phyloP scores from a whole-genome alignment of 176 grass and related monocot genomes.

The Paspalum notatum region DNA sequence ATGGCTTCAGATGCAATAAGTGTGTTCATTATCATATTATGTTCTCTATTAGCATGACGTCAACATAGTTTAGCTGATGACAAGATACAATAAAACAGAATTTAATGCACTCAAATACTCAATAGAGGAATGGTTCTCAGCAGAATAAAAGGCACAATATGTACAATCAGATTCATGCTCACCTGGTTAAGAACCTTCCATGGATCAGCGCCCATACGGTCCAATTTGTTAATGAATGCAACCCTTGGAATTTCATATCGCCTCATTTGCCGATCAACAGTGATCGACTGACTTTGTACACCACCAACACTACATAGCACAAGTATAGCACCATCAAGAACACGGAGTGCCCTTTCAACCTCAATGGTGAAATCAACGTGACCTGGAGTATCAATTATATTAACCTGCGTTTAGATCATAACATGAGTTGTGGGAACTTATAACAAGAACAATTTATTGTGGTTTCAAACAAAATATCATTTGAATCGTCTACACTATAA shows the following conservation, averaged over 20 bases:
- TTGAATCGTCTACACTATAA: background rate
- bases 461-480: slow-evolving; percentile 19
- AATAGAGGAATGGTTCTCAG: background rate
- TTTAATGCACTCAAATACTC: slow-evolving; percentile 8
- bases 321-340: slow-evolving; percentile 98
- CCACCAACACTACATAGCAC: slow-evolving; percentile 99
- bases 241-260: slow-evolving; percentile 95
- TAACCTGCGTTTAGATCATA: slow-evolving; percentile 70
- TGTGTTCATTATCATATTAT: background rate
- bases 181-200: slow-evolving; percentile 98
- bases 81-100: background rate
- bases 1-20: background rate
- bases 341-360: slow-evolving; percentile 96
- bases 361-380: slow-evolving; percentile 99
- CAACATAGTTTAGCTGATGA: slow-evolving; percentile 12
- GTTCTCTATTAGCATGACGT: background rate
- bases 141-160: slow-evolving; percentile 1
- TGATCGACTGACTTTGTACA: slow-evolving; percentile 98
- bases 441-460: slow-evolving; percentile 31
- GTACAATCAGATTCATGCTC: slow-evolving; percentile 25
- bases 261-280: slow-evolving; percentile 98
- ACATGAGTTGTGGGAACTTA: background rate
- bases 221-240: slow-evolving; percentile 96
- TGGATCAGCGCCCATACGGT: slow-evolving; percentile 98
- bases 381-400: slow-evolving; percentile 99